These are phyloP conservation scores for Xanthoconium purpureum DNA, from an alignment of 768 basidiomycete genomes.

Conservation along the genomic window DNA sequence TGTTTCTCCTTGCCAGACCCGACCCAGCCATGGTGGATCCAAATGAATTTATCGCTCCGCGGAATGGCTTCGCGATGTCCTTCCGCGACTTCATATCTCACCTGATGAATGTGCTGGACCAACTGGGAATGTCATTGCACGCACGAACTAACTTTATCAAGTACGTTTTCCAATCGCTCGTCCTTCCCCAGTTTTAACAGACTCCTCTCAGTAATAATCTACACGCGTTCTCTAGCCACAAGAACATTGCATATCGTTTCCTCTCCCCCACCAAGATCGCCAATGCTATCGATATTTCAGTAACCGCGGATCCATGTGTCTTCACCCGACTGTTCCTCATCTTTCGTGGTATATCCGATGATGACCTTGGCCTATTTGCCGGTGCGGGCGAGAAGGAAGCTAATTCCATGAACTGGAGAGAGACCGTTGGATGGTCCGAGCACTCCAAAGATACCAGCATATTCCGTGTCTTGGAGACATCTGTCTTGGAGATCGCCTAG, in stretches of 20 bases:
- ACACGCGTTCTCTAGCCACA: slow-evolving; percentile 68
- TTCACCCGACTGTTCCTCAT: slow-evolving; percentile 86
- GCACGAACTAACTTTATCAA: slow-evolving; percentile 81
- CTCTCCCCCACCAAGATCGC: slow-evolving; percentile 75
- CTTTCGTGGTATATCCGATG: slow-evolving; percentile 78
- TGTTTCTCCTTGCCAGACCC: slow-evolving; percentile 48
- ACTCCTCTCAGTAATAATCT: slow-evolving; percentile 61
- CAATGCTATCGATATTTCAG: slow-evolving; percentile 82
- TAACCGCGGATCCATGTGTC: slow-evolving; percentile 76
- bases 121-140: slow-evolving; percentile 78
- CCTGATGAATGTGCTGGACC: slow-evolving; percentile 76
- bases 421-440: slow-evolving; percentile 77
- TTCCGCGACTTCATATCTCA: slow-evolving; percentile 79
- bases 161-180: slow-evolving; percentile 41
- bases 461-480: slow-evolving; percentile 79
- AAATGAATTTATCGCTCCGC: slow-evolving; percentile 71
- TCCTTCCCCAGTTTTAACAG: slow-evolving; percentile 1
- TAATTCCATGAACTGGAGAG: slow-evolving; percentile 76
- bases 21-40: slow-evolving; percentile 77
- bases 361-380: slow-evolving; percentile 71
- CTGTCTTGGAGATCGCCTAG: slow-evolving; percentile 68
- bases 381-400: slow-evolving; percentile 87
- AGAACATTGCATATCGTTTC: slow-evolving; percentile 90
- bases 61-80: slow-evolving; percentile 84
- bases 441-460: slow-evolving; percentile 68